Evolutionary conservation across 306 rosid species (phyloP).

Genomic region (Adenanthera pavonina): DNA sequence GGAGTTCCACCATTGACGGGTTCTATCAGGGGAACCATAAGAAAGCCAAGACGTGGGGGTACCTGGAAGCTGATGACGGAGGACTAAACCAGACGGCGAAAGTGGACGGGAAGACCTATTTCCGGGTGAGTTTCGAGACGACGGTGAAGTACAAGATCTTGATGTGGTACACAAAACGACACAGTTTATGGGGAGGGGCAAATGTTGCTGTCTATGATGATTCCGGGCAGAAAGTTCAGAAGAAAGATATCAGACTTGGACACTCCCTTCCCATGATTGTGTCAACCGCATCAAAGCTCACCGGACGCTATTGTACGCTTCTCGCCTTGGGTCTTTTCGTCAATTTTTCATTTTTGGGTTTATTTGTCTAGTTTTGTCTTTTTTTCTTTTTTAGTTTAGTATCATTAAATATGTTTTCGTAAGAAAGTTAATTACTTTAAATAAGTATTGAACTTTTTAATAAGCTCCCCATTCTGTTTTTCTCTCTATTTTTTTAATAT

Average conservation of each 20-base stretch:
- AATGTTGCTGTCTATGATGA: conserved; percentile 48
- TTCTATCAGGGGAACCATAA: conserved; percentile 81
- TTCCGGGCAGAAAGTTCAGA: conserved; percentile 39
- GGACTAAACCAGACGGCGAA: conserved; percentile 41
- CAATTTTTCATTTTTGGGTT: conserved; percentile 32
- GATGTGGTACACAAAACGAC: conserved; percentile 63
- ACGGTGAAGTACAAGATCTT: conserved; percentile 71
- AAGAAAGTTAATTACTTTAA: too few species aligned
- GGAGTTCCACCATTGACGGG: conserved; percentile 22
- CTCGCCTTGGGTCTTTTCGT: conserved; percentile 25
- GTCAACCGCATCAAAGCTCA: conserved; percentile 52
- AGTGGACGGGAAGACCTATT: conserved; percentile 22
- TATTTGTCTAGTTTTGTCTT: background rate
- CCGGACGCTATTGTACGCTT: conserved; percentile 38
- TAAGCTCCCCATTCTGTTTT: too few species aligned
- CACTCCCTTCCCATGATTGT: background rate
- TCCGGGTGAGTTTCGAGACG: conserved; percentile 63
- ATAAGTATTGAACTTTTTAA: too few species aligned
- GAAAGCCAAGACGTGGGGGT: conserved; percentile 38
- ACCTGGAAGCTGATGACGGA: background rate
- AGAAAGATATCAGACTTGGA: conserved; percentile 58
- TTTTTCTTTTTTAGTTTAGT: background rate
- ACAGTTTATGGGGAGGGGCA: conserved; percentile 53
- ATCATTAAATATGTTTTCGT: too few species aligned
- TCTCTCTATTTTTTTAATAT: too few species aligned